Conservation (phyloP, 2,329 filamentous ascomycete genomes). For the Colletotrichum cereale region DNA sequence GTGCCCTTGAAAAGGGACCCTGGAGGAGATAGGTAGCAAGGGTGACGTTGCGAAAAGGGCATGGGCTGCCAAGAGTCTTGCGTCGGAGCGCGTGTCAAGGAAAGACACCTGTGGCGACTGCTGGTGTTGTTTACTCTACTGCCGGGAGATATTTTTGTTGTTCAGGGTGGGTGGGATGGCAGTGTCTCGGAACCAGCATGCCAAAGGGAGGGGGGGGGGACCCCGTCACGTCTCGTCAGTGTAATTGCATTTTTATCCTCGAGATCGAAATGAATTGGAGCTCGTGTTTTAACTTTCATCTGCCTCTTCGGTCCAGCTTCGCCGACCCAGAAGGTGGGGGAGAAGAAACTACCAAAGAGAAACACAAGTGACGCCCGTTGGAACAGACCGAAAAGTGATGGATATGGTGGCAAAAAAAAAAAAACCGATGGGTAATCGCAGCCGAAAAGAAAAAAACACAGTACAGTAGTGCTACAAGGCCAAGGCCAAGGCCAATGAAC, state of each 20-base stretch:
- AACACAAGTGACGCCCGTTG: not conserved
- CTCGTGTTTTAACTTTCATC: not conserved
- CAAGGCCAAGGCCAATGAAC: not conserved
- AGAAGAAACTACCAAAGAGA: not conserved
- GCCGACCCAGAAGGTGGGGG: too few species aligned
- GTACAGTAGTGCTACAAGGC: not conserved
- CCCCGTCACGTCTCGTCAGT: not conserved
- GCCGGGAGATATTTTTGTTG: not conserved
- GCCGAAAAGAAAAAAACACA: not conserved
- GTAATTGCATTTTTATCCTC: not conserved
- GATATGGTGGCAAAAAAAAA: not conserved
- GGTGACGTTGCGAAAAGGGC: not conserved
- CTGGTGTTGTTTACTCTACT: not conserved
- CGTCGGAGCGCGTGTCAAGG: not conserved
- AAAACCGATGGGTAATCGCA: constrained; percentile 6
- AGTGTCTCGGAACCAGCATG: not conserved
- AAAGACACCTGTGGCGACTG: not conserved
- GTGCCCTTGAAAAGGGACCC: too few species aligned
- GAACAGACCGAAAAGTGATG: not conserved
- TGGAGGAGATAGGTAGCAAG: not conserved
- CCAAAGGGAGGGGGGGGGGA: not conserved
- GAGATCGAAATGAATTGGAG: not conserved
- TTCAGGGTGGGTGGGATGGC: not conserved
- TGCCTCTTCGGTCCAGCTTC: not conserved
- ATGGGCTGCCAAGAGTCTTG: not conserved